phyloP scores from a whole-genome alignment of 148 eudicot species.

The Polygonum aviculare region DNA sequence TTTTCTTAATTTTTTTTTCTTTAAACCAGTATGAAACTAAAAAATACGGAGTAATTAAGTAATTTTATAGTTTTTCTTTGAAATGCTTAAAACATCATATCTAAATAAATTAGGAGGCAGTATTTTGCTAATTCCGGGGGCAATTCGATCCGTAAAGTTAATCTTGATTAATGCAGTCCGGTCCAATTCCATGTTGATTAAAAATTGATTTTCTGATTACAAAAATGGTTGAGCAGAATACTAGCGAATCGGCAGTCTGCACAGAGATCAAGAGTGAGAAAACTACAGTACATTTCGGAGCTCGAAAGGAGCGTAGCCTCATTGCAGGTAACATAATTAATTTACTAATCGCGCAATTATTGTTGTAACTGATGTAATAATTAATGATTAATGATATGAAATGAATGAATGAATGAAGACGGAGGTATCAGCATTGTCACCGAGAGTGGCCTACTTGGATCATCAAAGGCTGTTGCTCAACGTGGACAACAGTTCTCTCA shows the following conservation, averaged over 20 bases:
- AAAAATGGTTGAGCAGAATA: slow-evolving; percentile 31
- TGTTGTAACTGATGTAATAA: background rate
- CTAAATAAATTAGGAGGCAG: too few species aligned
- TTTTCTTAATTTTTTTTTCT: too few species aligned
- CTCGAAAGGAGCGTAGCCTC: slow-evolving; percentile 88
- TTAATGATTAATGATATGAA: background rate
- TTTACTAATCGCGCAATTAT: background rate
- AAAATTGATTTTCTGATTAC: background rate
- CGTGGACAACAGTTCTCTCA: slow-evolving; percentile 80
- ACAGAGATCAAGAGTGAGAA: slow-evolving; percentile 90
- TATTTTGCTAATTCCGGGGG: background rate
- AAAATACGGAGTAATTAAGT: too few species aligned
- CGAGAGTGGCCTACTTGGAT: slow-evolving; percentile 83
- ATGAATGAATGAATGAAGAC: slow-evolving; percentile 35
- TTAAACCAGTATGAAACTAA: too few species aligned
- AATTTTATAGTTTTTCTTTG: too few species aligned
- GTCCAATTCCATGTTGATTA: too few species aligned
- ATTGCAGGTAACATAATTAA: slow-evolving; percentile 46
- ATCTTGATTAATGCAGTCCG: too few species aligned
- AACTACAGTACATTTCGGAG: slow-evolving; percentile 91
- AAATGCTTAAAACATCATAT: too few species aligned
- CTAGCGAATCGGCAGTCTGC: slow-evolving; percentile 96
- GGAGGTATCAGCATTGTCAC: slow-evolving; percentile 89
- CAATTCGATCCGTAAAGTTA: background rate
- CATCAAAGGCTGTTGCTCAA: slow-evolving; percentile 81